Conservation (phyloP, 192 early-diverging fungal species). For the Rhizophagus sp. region DNA sequence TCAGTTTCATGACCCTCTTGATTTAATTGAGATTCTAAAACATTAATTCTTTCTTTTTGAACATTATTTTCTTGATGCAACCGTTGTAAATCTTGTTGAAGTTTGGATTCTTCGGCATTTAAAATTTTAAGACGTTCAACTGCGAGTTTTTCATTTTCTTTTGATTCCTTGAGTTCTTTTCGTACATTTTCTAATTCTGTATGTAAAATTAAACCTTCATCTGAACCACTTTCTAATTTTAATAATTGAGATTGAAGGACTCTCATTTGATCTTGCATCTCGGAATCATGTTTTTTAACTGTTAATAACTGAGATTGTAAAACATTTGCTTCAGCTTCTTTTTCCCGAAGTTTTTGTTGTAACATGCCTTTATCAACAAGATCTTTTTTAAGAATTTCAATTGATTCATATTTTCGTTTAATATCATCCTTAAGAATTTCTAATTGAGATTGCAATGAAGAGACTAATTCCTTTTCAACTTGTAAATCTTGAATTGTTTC, state of each 20-base stretch:
- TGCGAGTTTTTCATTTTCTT: neutral
- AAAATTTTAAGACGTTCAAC: neutral
- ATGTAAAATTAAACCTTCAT: neutral
- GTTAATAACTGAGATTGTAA: neutral
- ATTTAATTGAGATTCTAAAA: neutral
- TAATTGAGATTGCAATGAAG: constrained; percentile 12
- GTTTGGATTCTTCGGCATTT: neutral
- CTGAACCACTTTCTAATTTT: neutral
- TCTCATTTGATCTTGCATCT: neutral
- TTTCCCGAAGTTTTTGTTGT: constrained; percentile 19
- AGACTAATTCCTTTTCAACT: constrained; percentile 13
- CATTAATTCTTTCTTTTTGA: constrained; percentile 7
- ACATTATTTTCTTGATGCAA: neutral
- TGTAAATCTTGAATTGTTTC: neutral
- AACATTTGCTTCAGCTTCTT: constrained; percentile 7
- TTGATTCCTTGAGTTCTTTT: neutral
- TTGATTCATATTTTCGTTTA: constrained; percentile 26
- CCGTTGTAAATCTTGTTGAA: neutral
- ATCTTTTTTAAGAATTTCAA: constrained; percentile 20
- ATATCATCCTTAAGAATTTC: constrained; percentile 3
- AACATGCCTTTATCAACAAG: constrained; percentile 10
- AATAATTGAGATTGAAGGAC: neutral
- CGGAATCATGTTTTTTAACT: neutral
- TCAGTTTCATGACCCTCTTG: neutral
- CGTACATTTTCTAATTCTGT: neutral